phyloP scores from a whole-genome alignment of 148 eudicot species.

The Chenopodium quinoa region DNA sequence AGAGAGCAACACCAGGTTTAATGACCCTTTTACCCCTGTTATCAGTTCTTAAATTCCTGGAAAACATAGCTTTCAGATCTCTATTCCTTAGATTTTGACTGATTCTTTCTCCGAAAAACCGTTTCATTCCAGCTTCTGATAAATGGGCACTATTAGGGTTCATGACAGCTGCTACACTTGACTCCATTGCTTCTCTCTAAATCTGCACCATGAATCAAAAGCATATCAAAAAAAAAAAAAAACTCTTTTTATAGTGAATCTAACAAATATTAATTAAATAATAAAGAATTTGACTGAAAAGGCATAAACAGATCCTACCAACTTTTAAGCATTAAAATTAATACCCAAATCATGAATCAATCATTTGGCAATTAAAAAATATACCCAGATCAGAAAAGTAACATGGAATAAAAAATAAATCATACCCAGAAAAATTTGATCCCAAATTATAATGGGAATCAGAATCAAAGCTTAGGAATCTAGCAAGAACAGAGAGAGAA shows the following conservation, averaged over 20 bases:
- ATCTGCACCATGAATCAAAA: conserved; percentile 10
- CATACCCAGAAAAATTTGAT: conserved; percentile 17
- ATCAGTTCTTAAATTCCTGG: conserved; percentile 22
- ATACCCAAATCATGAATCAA: conserved; percentile 12
- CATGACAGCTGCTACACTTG: conserved; percentile 21
- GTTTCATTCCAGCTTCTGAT: conserved; percentile 15
- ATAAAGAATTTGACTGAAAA: background rate
- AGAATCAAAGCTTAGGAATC: conserved; percentile 1
- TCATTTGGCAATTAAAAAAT: background rate
- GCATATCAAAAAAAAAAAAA: no score
- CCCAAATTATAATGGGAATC: background rate
- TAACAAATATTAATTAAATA: no score
- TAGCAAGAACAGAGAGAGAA: background rate
- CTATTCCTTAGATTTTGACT: conserved; percentile 28
- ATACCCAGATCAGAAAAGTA: conserved; percentile 24
- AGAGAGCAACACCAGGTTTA: conserved; percentile 36
- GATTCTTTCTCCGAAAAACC: conserved; percentile 34
- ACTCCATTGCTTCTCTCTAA: conserved; percentile 16
- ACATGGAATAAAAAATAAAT: background rate
- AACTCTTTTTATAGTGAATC: no score
- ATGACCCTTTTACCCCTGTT: conserved; percentile 14
- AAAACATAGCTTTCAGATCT: conserved; percentile 27
- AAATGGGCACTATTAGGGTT: conserved; percentile 12
- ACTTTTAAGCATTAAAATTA: conserved; percentile 14
- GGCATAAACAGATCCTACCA: background rate